Conservation (phyloP, 2,329 filamentous ascomycete species). For the Colletotrichum chrysophilum region DNA sequence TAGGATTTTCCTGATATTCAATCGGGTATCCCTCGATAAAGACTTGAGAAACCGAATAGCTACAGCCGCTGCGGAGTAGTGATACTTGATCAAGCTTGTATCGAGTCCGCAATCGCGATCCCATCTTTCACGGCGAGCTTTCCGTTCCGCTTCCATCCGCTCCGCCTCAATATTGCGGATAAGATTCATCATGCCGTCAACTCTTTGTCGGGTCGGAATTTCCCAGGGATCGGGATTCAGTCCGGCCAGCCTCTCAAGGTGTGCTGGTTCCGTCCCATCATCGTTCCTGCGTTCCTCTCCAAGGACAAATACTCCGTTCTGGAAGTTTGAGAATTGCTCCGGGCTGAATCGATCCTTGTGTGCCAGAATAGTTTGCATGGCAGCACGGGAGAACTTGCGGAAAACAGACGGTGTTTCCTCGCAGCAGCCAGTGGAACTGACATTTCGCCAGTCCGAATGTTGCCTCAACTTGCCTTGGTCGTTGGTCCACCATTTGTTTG, state of each 20-base stretch:
- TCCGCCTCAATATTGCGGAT: too few relatives aligned
- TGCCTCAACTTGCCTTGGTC: too few relatives aligned
- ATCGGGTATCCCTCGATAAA: background rate
- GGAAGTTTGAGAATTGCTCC: background rate
- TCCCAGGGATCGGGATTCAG: background rate
- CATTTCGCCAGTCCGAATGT: too few relatives aligned
- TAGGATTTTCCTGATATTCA: too few relatives aligned
- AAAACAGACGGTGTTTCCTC: background rate
- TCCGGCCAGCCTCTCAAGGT: background rate
- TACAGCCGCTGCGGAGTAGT: fast-evolving
- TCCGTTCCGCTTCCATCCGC: too few relatives aligned
- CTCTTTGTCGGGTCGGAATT: too few relatives aligned
- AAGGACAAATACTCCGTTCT: background rate
- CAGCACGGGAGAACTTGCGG: background rate
- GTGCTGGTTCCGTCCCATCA: too few relatives aligned
- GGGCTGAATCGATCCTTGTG: background rate
- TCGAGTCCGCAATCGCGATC: background rate
- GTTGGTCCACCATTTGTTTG: too few relatives aligned
- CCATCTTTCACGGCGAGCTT: background rate
- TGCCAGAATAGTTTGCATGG: background rate
- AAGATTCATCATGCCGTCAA: too few relatives aligned
- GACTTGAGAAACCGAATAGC: fast-evolving
- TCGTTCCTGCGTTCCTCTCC: too few relatives aligned
- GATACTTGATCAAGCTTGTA: background rate
- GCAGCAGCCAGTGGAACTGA: background rate